Base-by-base conservation (phyloP, 345 rosid genomes). In the Pugionium cornutum region DNA sequence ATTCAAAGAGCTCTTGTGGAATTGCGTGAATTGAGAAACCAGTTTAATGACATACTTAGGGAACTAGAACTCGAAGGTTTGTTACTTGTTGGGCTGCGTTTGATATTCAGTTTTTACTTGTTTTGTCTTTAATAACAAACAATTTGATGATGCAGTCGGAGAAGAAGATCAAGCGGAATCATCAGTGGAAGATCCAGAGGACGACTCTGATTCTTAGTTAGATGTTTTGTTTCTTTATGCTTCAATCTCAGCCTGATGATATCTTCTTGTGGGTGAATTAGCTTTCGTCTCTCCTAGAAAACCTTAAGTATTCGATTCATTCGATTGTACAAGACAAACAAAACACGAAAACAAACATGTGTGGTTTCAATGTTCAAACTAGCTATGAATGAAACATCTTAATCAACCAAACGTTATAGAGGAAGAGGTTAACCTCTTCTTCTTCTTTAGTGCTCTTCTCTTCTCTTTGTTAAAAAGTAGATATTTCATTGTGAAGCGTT, bases 371-470 rank as follows among this genome's bases (percentile, higher is more conserved):
- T 40, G 30, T 41, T 2, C 7, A 27, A 35, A 57, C 35, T 54
- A 54, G 40, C 42, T 28, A 35, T 44, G 7, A 44, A 83, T 51
- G 91, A 87, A 45, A 83, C 87, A 64, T 83, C 18, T 18, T 18
- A 18, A 18, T 18, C 18, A 18, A 18, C 18, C 18, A 18, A 18
- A 18, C 18, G 18, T 87, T 46, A 66, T 76, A 1, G 89, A 85
- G 66, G 95, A 82, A 78, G 91, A 82, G 85, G 91, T 82, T 45
- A 26, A 18, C 31, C 18, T 18, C 18, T 42, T 66, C 59, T 18
- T 3, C 40, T 36, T 4, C 27, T 43, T 33, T 50, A 1, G 5
- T 35, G 2, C 18, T 18, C 18, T 30, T 11, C 2, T 50, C 2
- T 34, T 11, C 2, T 11, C 30, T 4, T 42, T 34, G 9, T 32